phyloP scores from a whole-genome alignment of 73 alveolate species.

The Paramecium pentaurelia region DNA sequence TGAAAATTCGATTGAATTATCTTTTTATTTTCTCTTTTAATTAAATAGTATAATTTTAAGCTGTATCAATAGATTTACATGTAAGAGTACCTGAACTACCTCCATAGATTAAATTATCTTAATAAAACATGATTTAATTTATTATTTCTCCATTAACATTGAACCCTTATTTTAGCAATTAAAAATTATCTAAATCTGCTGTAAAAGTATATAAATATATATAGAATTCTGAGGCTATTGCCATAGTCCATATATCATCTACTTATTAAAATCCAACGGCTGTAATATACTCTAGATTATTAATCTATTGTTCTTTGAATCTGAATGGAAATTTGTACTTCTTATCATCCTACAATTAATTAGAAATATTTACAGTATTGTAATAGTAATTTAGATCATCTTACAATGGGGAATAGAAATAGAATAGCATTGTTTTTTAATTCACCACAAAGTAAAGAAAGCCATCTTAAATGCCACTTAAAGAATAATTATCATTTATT shows the following conservation, averaged over 20 bases:
- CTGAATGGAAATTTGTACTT: constrained; percentile 5
- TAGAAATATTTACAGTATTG: not conserved
- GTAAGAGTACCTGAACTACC: not conserved
- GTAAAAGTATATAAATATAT: not conserved
- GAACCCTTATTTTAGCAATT: not conserved
- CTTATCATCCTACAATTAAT: not conserved
- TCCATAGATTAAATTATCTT: constrained; percentile 10
- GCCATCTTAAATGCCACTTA: constrained; percentile 17
- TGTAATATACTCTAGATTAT: not conserved
- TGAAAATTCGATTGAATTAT: not conserved
- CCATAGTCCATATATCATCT: constrained; percentile 13
- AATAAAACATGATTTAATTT: not conserved
- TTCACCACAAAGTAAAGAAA: constrained; percentile 6
- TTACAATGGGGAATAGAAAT: not conserved
- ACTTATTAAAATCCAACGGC: constrained; percentile 13
- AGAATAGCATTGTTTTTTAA: not conserved
- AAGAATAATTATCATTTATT: not conserved
- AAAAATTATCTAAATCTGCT: not conserved
- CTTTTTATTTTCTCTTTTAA: not conserved
- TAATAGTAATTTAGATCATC: constrained; percentile 16
- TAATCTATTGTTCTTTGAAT: not conserved
- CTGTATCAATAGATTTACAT: not conserved
- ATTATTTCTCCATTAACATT: constrained; percentile 15
- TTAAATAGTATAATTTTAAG: not conserved
- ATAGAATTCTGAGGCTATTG: not conserved